Conservation (phyloP, 768 basidiomycete species). For the Candolleomyces eurysporus region DNA sequence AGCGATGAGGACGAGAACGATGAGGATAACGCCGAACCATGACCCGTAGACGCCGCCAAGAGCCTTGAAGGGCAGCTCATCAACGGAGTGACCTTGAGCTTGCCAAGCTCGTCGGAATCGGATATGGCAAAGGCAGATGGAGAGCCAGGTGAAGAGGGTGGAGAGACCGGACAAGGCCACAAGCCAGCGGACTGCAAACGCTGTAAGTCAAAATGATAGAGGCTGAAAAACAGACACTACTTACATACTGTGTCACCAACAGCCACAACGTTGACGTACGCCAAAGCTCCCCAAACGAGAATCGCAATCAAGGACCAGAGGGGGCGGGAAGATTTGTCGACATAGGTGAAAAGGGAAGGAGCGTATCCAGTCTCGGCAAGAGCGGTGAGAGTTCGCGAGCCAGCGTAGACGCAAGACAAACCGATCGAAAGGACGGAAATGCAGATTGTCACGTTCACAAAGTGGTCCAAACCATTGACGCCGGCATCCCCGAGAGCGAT, state of each 20-base stretch:
- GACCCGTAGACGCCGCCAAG: constrained; percentile 43
- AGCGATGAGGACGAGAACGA: constrained; percentile 39
- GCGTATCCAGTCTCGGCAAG: constrained; percentile 48
- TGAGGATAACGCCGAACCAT: constrained; percentile 42
- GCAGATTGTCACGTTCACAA: constrained; percentile 44
- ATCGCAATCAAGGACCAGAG: constrained; percentile 37
- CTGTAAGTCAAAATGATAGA: not conserved
- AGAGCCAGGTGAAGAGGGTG: constrained; percentile 44
- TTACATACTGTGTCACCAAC: constrained; percentile 36
- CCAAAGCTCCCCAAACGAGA: constrained; percentile 37
- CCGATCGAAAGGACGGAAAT: constrained; percentile 46
- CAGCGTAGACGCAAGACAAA: constrained; percentile 45
- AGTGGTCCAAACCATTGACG: constrained; percentile 42
- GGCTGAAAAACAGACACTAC: constrained; percentile 11
- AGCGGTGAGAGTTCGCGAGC: constrained; percentile 43
- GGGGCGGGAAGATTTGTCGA: constrained; percentile 46
- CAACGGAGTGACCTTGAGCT: constrained; percentile 41
- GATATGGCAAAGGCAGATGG: constrained; percentile 48
- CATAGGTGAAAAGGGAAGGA: constrained; percentile 40
- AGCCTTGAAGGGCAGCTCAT: constrained; percentile 46
- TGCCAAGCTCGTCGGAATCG: constrained; percentile 45
- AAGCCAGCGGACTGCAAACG: constrained; percentile 37
- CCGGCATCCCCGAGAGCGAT: constrained; percentile 39
- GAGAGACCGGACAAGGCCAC: constrained; percentile 46
- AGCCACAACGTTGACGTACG: constrained; percentile 33